A percentile compares a stretch with the other conserved stretches of the same genome.
Conservation (phyloP, 1,284 basidiomycete species). For the Mycena citricolor region DNA sequence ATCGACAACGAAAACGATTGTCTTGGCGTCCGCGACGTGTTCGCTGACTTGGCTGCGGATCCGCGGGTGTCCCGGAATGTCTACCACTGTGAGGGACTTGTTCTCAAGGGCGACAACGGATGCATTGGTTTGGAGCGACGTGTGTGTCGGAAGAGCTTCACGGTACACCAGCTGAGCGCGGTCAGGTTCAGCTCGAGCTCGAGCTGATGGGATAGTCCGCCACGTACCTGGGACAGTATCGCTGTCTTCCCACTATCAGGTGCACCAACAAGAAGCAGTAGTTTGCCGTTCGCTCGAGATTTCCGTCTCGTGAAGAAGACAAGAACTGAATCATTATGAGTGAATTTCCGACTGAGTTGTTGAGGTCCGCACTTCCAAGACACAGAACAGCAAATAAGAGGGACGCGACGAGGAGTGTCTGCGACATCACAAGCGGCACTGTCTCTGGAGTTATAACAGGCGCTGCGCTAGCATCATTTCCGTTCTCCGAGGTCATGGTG, state of each 20-base stretch:
- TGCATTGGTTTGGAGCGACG: conserved; percentile 71
- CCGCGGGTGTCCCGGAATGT: conserved; percentile 78
- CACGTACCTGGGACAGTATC: conserved; percentile 44
- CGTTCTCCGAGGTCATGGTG: no score
- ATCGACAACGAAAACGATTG: conserved; percentile 74
- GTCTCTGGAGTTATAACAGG: conserved; percentile 28
- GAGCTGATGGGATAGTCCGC: not conserved
- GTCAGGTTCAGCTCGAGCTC: conserved; percentile 6
- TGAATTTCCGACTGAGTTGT: conserved; percentile 7
- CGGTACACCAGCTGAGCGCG: conserved; percentile 58
- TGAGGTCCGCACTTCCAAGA: conserved; percentile 32
- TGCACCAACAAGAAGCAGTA: conserved; percentile 65
- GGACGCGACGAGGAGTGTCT: conserved; percentile 28
- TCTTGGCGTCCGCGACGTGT: conserved; percentile 57
- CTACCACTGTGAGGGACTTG: conserved; percentile 54
- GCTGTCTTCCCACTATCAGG: conserved; percentile 78
- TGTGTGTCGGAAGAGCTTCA: conserved; percentile 63
- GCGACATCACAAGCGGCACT: conserved; percentile 28
- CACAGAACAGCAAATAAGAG: conserved; percentile 29
- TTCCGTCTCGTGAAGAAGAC: conserved; percentile 44
- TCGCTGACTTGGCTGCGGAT: conserved; percentile 71
- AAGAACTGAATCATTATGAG: conserved; percentile 31
- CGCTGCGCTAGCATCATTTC: no score
- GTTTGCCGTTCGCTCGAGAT: conserved; percentile 49
- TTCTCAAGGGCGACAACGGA: conserved; percentile 45